These are phyloP conservation scores for Teratosphaeriaceae sp. DNA, from an alignment of 2,329 filamentous ascomycete genomes.

Conservation along the genomic window DNA sequence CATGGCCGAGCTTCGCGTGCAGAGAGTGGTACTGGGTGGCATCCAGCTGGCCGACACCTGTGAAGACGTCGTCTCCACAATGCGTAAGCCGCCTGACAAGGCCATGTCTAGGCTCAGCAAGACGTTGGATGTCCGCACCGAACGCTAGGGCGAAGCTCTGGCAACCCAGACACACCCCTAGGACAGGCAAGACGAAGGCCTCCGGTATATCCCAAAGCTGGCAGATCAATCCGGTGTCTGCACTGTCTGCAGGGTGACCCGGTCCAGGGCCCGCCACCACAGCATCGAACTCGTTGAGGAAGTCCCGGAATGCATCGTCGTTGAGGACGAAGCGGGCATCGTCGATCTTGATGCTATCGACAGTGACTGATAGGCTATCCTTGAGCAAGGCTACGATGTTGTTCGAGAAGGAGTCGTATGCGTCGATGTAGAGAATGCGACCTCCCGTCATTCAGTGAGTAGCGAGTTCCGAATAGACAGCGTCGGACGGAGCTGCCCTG, in stretches of 20 bases:
- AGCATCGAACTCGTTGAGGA: conserved; percentile 63
- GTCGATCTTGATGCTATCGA: conserved; percentile 60
- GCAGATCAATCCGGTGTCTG: conserved; percentile 78
- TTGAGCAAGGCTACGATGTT: conserved; percentile 83
- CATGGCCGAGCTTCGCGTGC: conserved; percentile 38
- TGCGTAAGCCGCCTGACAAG: conserved; percentile 66
- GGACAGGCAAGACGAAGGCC: conserved; percentile 60
- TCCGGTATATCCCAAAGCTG: conserved; percentile 64
- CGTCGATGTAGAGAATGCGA: conserved; percentile 76
- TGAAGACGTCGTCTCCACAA: conserved; percentile 57
- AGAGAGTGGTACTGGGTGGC: conserved; percentile 73
- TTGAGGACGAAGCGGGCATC: conserved; percentile 32
- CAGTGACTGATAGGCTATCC: conserved; percentile 56
- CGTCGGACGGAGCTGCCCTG: too few relatives aligned
- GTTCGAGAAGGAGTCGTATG: conserved; percentile 94
- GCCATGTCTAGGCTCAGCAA: conserved; percentile 73
- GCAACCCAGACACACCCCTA: conserved; percentile 87
- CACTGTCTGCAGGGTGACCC: conserved; percentile 63
- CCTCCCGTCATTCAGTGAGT: conserved; percentile 8
- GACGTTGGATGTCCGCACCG: conserved; percentile 58
- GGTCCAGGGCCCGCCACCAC: conserved; percentile 89
- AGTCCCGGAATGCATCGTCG: conserved; percentile 33
- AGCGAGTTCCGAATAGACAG: too few relatives aligned
- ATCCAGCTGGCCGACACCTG: conserved; percentile 50
- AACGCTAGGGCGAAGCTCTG: conserved; percentile 69